Percentiles rank a stretch among this genome's conserved stretches.
These are phyloP conservation scores for Botrytis aclada DNA, from an alignment of 2,329 filamentous ascomycete species.

Conservation along the genomic window DNA sequence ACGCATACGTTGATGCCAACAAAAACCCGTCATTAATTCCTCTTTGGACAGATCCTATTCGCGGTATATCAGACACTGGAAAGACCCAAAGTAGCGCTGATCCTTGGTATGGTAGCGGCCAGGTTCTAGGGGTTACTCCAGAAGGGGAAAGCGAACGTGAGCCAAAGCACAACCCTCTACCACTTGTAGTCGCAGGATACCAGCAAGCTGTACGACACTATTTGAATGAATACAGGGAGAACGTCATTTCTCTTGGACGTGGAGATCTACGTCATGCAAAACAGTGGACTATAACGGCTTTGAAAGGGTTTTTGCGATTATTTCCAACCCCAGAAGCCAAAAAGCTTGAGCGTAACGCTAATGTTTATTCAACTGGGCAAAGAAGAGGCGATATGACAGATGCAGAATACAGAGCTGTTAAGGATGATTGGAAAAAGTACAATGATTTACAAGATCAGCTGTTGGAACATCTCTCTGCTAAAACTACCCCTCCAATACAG, in stretches of 20 bases:
- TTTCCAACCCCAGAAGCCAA: constrained; percentile 5
- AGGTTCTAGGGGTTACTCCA: constrained; percentile 2
- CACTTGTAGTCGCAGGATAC: background rate
- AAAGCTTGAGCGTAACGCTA: constrained; percentile 6
- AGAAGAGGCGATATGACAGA: background rate
- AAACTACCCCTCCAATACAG: constrained; percentile 1
- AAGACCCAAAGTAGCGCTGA: constrained; percentile 3
- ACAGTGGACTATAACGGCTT: background rate
- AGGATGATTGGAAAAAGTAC: constrained; percentile 14
- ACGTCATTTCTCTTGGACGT: background rate
- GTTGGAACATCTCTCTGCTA: constrained; percentile 8
- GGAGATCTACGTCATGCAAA: background rate
- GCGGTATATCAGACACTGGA: constrained; percentile 26
- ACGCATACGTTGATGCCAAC: constrained; percentile 30
- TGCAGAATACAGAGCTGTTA: constrained; percentile 7
- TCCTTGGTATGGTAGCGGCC: constrained; percentile 13
- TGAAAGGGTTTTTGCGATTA: constrained; percentile 2
- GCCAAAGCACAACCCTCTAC: constrained; percentile 4
- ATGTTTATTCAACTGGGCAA: constrained; percentile 13
- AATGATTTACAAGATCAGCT: constrained; percentile 8
- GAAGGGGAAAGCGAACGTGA: background rate
- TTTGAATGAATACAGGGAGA: background rate
- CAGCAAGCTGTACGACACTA: background rate
- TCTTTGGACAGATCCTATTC: constrained; percentile 31
- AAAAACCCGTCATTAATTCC: constrained; percentile 31